Percentiles rank a stretch among this genome's conserved stretches.
Evolutionary conservation across 306 rosid genomes (phyloP).

Genomic region (Elaeagnus macrophylla): DNA sequence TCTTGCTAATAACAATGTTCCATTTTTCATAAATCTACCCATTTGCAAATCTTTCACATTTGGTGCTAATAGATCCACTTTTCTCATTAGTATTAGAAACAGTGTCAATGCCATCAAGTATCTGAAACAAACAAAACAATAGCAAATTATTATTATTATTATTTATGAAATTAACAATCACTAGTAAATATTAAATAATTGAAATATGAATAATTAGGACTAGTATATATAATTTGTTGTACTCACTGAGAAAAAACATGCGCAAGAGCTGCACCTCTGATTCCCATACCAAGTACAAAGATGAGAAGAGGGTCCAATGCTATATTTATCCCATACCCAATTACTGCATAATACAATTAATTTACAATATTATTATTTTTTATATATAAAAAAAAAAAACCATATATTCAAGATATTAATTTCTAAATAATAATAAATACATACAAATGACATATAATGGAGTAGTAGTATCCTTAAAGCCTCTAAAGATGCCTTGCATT

Average conservation of each 20-base stretch:
- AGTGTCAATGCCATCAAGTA: slow-evolving; percentile 66
- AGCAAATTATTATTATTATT: neutral
- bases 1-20: slow-evolving; percentile 59
- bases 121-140: slow-evolving; percentile 29
- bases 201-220: neutral
- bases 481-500: slow-evolving; percentile 95
- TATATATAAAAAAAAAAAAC: neutral
- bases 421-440: neutral
- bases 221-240: too few species aligned
- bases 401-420: neutral
- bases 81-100: slow-evolving; percentile 42
- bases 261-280: slow-evolving; percentile 90
- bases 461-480: slow-evolving; percentile 91
- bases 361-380: neutral
- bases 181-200: neutral
- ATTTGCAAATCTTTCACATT: slow-evolving; percentile 66
- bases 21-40: slow-evolving; percentile 71
- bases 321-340: slow-evolving; percentile 57
- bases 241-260: slow-evolving; percentile 95
- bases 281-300: slow-evolving; percentile 58
- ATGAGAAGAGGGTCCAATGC: slow-evolving; percentile 76
- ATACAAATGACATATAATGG: slow-evolving; percentile 84
- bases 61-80: slow-evolving; percentile 70
- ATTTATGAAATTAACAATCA: neutral
- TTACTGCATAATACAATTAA: slow-evolving; percentile 27